phyloP scores from a whole-genome alignment of 306 rosid genomes.

The Castanea crenata region DNA sequence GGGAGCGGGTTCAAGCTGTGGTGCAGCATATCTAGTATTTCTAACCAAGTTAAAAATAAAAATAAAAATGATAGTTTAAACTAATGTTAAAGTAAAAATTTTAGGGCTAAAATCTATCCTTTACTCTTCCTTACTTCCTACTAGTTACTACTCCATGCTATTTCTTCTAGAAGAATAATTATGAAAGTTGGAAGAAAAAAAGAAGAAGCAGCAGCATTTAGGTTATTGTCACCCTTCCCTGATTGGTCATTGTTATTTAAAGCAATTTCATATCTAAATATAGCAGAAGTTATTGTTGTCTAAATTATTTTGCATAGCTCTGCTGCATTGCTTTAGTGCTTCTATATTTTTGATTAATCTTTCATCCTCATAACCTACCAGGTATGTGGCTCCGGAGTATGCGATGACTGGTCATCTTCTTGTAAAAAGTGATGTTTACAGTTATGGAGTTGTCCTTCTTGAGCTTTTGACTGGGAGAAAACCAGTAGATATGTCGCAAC shows the following conservation, averaged over 20 bases:
- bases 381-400: constrained; percentile 92
- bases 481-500: constrained; percentile 90
- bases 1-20: no score
- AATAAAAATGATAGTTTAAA: not conserved
- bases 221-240: not conserved
- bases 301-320: not conserved
- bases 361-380: constrained; percentile 15
- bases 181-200: not conserved
- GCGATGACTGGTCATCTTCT: constrained; percentile 97
- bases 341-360: not conserved
- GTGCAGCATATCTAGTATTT: no score
- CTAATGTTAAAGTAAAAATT: not conserved
- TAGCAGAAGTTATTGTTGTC: not conserved
- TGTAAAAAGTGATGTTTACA: constrained; percentile 88
- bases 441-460: constrained; percentile 92
- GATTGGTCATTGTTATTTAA: not conserved
- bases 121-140: not conserved
- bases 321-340: not conserved
- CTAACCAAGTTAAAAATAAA: no score
- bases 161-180: not conserved
- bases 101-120: not conserved
- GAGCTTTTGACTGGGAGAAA: constrained; percentile 83
- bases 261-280: not conserved
- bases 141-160: not conserved
- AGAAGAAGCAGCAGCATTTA: not conserved